Base-by-base conservation (phyloP, 169 alveolate species). In the Cryptosporidium xiaoi region DNA sequence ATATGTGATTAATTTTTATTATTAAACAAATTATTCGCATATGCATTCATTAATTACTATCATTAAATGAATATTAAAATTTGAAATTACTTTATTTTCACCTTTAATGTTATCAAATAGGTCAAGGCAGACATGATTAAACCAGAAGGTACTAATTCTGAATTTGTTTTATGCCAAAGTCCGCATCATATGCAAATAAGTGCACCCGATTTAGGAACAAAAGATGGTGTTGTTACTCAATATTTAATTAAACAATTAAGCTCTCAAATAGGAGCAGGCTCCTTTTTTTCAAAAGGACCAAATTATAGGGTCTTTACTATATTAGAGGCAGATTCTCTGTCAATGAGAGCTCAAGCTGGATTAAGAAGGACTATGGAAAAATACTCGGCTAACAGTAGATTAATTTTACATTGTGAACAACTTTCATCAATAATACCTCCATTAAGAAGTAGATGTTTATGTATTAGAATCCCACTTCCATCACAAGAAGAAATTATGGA, bases 291-390 rank as follows among this genome's bases (percentile, higher is more conserved):
- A 16, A 94, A 94, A 60, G 93, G 96, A 27, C 96, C 95, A 64
- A 92, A 93, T 83, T 97, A 95, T 68, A 94, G 98, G 83, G 97
- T 95, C 50, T 93, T 96, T 27, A 94, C 95, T 27, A 92, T 96
- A 27, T 94, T 94, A 50, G 98, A 96, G 85, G 97, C 96, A 6
- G 99, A 96, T 66, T 90, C 94, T 56, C 92, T 97, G 34, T 91
- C 98, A 46, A 94, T 71, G 55, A 94, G 94, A 68, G 99, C 99
- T n/a, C 96, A 97, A 91, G 98, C 99, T 34, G 98, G 98, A 27
- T 91, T 97, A 31, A 95, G 99, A 90, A 91, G 99, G 68, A 96
- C 98, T 13, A 93, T 97, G 97, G 98, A 96, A 77, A 96, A 97
- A 55, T 96, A 96, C 82, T 93, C 96, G 92, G 91, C 92, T 53